Base-by-base conservation (phyloP, 202 grass and related monocot species). In the Alloteropsis angusta region DNA sequence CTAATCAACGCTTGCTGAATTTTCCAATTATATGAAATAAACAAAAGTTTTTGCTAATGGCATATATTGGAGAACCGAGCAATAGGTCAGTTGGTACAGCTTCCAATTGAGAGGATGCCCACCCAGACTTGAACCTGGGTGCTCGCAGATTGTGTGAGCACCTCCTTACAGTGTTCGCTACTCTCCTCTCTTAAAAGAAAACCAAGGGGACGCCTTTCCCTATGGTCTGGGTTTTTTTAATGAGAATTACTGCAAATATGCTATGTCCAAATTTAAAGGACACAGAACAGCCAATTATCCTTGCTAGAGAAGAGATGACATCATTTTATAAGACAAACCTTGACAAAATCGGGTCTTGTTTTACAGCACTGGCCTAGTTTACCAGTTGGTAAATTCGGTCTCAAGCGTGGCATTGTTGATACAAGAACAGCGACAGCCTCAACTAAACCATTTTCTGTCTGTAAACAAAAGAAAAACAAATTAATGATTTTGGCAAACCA, bases 401-500 rank as follows among this genome's bases (percentile, higher is more conserved):
- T 83, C 85, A 98, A 69, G 64, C 89, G 92, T 42, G 95, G 95
- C 92, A 98, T 98, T 26, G 82, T 94, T 78, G 89, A 90, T 71
- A 98, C 77, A 76, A 98, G 89, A 83, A 94, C 87, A 46, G 88
- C 87, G 65, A 98, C 92, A 67, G 95, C 95, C 89, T 98, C 95
- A 14, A 98, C 95, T 72, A 98, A 84, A 32, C 95, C 95, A 64
- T 98, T 98, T 90, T 98, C 95, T 83, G 90, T 94, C 95, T 98
- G 83, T 75, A 55, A 73, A 56, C 39, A 81, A 60, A 87, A 23
- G 60, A 42, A 55, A 14, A 63, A 5, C 5, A 75, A 81, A 32
- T 1, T 26, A 21, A 35, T 59, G 9, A 71, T 68, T 52, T 84
- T 61, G 50, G 32, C 15, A 52, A 23, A 66, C 53, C 43, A 66